These are phyloP conservation scores for Sugiyamaella marilandica DNA, from an alignment of 805 yeast species.

Conservation along the genomic window DNA sequence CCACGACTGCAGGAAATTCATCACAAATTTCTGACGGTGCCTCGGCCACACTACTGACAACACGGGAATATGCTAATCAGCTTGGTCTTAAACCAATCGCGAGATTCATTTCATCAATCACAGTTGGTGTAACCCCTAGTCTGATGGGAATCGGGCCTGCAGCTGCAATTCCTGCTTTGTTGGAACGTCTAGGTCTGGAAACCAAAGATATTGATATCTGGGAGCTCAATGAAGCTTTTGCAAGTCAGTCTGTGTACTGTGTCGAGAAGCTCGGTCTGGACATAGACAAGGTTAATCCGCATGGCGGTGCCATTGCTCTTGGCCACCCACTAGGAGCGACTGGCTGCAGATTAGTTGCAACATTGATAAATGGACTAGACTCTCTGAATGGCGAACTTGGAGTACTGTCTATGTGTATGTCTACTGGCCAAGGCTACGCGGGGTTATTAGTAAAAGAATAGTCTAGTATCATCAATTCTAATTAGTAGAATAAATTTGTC, in stretches of 20 bases:
- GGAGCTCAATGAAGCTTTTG: constrained; percentile 87
- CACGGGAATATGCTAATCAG: constrained; percentile 69
- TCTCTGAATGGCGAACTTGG: constrained; percentile 34
- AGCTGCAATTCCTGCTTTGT: constrained; percentile 81
- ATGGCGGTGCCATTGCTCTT: constrained; percentile 91
- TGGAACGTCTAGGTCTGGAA: constrained; percentile 63
- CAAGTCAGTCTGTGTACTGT: constrained; percentile 84
- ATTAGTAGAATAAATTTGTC: neutral
- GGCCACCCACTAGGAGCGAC: constrained; percentile 87
- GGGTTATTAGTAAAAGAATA: constrained; percentile 31
- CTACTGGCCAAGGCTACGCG: constrained; percentile 41
- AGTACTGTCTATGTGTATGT: constrained; percentile 40
- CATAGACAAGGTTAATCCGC: constrained; percentile 66
- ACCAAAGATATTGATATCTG: constrained; percentile 65
- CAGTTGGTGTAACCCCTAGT: constrained; percentile 79
- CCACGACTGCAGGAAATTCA: constrained; percentile 89
- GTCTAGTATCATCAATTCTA: neutral
- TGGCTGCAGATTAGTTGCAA: constrained; percentile 40
- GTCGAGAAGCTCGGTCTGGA: constrained; percentile 59
- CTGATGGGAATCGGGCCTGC: constrained; percentile 90
- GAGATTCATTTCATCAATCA: constrained; percentile 80
- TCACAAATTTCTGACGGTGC: constrained; percentile 90
- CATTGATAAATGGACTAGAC: constrained; percentile 35
- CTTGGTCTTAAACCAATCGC: constrained; percentile 75
- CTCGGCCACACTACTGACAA: constrained; percentile 75